A percentile compares a stretch with the other conserved stretches of the same genome.
Conservation (phyloP, 179 eudicot genomes). For the Monotropa hypopitys region DNA sequence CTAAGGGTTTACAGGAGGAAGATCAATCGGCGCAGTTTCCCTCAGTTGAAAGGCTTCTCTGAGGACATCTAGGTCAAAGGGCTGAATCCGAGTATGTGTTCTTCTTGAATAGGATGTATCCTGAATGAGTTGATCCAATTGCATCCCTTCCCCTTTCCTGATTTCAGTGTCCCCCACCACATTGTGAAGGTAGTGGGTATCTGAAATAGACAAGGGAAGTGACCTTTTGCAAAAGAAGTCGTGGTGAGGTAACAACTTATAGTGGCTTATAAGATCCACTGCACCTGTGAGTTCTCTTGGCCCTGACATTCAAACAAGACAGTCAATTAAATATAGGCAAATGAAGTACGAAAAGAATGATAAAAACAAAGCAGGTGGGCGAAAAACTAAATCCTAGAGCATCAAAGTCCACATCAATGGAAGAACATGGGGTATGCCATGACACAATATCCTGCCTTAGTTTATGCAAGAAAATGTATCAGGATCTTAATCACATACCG, state of each 20-base stretch:
- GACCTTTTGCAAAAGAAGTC: constrained; percentile 95
- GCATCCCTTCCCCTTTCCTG: constrained; percentile 95
- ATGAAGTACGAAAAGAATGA: neutral
- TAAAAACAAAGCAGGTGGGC: neutral
- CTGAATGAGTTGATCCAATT: constrained; percentile 67
- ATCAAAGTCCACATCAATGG: neutral
- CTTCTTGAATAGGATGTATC: constrained; percentile 47
- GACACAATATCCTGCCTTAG: neutral
- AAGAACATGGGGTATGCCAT: neutral
- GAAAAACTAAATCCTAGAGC: neutral
- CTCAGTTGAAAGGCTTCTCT: constrained; percentile 71
- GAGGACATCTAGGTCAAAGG: constrained; percentile 65
- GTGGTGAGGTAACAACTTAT: constrained; percentile 76
- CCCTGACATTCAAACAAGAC: constrained; percentile 32
- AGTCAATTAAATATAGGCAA: neutral
- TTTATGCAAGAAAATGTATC: neutral
- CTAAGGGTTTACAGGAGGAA: constrained; percentile 52
- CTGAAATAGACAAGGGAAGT: constrained; percentile 80
- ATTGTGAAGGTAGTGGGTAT: constrained; percentile 90
- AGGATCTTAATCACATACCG: neutral
- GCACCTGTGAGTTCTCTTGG: constrained; percentile 97
- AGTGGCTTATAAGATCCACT: constrained; percentile 78
- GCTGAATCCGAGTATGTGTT: constrained; percentile 55
- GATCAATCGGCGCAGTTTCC: constrained; percentile 68
- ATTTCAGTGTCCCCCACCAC: constrained; percentile 93